A percentile compares a stretch with the other conserved stretches of the same genome.
phyloP scores from a whole-genome alignment of 1,284 basidiomycete genomes.

The Jaminaea rosea region DNA sequence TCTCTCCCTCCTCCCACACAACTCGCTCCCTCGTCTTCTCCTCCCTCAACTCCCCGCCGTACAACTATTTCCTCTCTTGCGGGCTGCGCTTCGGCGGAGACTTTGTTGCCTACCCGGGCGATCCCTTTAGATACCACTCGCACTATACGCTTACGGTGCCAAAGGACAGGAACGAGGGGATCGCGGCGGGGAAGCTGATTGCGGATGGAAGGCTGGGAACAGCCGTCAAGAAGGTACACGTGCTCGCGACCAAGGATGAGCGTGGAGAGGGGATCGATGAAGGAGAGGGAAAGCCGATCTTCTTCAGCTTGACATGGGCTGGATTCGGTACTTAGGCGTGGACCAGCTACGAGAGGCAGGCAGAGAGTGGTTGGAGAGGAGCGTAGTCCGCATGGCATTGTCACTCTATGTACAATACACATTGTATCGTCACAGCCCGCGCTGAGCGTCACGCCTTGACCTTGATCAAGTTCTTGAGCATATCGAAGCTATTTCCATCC shows the following conservation, averaged over 20 bases:
- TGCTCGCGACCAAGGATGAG: slow-evolving; percentile 59
- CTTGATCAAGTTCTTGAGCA: slow-evolving; percentile 81
- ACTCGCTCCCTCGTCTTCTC: slow-evolving; percentile 54
- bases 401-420: too few species aligned
- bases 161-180: slow-evolving; percentile 49
- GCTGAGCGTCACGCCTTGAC: slow-evolving; percentile 51
- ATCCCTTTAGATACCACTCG: slow-evolving; percentile 90
- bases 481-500: slow-evolving; percentile 79
- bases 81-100: slow-evolving; percentile 92
- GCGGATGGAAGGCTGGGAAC: slow-evolving; percentile 91
- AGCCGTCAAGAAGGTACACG: slow-evolving; percentile 91
- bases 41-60: slow-evolving; percentile 63
- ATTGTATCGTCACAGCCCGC: too few species aligned
- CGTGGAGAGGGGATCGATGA: slow-evolving; percentile 5
- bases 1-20: not conserved
- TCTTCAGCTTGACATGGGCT: slow-evolving; percentile 42
- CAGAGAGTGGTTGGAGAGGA: too few species aligned
- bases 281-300: slow-evolving; percentile 18
- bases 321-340: slow-evolving; percentile 39
- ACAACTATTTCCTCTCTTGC: slow-evolving; percentile 72
- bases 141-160: slow-evolving; percentile 66
- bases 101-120: slow-evolving; percentile 91
- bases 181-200: slow-evolving; percentile 82
- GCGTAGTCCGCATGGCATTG: too few species aligned
- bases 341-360: too few species aligned